phyloP scores from a whole-genome alignment of 202 grass and related monocot species.

The Bolboschoenoplectus hybrid region DNA sequence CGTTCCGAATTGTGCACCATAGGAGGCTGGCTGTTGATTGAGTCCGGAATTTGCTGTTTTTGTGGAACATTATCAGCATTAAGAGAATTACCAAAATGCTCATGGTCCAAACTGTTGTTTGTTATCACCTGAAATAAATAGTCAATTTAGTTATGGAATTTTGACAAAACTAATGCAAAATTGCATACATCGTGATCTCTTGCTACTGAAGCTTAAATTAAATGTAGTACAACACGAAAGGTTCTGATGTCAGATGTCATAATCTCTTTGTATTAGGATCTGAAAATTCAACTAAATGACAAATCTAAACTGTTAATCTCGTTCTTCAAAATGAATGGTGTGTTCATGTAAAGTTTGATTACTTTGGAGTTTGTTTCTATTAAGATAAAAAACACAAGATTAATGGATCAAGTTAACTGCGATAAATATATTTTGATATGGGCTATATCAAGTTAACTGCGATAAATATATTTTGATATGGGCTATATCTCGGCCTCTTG shows the following conservation, averaged over 20 bases:
- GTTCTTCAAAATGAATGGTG: not conserved
- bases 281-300: not conserved
- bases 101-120: not conserved
- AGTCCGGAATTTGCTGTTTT: not conserved
- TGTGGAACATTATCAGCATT: not conserved
- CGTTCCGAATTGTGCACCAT: not conserved
- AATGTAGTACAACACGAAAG: constrained; percentile 6
- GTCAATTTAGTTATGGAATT: not conserved
- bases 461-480: not conserved
- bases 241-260: not conserved
- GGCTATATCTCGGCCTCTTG: not conserved
- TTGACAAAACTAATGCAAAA: not conserved
- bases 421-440: too few species aligned
- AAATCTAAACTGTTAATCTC: not conserved
- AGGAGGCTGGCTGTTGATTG: not conserved
- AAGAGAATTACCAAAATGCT: constrained; percentile 2
- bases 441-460: too few species aligned
- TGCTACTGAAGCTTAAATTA: not conserved
- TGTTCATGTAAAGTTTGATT: not conserved
- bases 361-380: not conserved
- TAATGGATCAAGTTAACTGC: not conserved
- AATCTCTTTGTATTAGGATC: not conserved
- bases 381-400: not conserved
- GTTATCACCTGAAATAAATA: constrained; percentile 12
- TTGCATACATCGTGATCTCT: not conserved